Evolutionary conservation across 2,329 filamentous ascomycete species (phyloP).

Genomic region (Botryotinia narcissicola): DNA sequence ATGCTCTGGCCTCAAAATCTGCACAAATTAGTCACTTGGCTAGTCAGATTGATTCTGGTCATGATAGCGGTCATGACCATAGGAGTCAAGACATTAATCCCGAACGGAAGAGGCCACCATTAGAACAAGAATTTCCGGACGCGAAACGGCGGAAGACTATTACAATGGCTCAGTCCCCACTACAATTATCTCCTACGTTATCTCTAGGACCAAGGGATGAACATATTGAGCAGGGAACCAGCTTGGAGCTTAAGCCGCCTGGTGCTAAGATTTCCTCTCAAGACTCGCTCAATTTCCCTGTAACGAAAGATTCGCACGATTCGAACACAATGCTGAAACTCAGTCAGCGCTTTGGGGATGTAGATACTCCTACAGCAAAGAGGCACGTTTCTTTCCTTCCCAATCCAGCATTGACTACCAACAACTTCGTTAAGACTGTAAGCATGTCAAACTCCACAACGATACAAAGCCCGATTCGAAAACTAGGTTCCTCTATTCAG

Average conservation of each 20-base stretch:
- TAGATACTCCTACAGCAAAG: neutral
- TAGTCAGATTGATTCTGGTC: neutral
- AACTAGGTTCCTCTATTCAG: neutral
- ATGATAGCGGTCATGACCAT: neutral
- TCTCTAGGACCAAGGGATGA: neutral
- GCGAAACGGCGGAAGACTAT: neutral
- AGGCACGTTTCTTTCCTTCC: neutral
- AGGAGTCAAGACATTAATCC: neutral
- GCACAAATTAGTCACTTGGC: conserved; percentile 1
- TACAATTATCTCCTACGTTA: neutral
- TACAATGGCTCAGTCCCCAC: neutral
- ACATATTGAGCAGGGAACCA: neutral
- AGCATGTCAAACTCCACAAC: neutral
- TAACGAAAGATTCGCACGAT: conserved; percentile 74
- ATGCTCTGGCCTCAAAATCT: neutral
- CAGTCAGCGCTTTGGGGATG: conserved; percentile 60
- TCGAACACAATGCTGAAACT: conserved; percentile 60
- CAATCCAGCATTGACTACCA: neutral
- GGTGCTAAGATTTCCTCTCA: conserved; percentile 38
- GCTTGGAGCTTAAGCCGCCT: conserved; percentile 17
- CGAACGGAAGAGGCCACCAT: neutral
- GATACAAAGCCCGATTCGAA: neutral
- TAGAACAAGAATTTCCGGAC: neutral
- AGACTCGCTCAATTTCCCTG: conserved; percentile 59
- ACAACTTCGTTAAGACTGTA: neutral